Percentiles rank a stretch among this genome's conserved stretches.
Conservation (phyloP, 805 yeast genomes). For the Myxozyma monticola region DNA sequence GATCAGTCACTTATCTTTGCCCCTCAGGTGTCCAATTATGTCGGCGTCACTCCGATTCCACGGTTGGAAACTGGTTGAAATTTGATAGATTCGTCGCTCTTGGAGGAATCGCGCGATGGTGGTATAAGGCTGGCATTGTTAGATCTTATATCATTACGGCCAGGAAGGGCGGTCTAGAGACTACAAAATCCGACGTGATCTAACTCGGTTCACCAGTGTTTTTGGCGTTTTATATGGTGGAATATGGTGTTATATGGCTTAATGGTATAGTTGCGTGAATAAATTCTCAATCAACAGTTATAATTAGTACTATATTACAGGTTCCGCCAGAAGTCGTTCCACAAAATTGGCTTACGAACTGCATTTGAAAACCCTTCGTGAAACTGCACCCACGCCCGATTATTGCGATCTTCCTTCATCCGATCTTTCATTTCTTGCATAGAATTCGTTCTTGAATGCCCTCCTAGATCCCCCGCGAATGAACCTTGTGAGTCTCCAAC, state of each 20-base stretch:
- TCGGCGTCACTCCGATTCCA: conserved; percentile 20
- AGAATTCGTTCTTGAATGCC: conserved; percentile 9
- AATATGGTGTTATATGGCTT: too few species aligned
- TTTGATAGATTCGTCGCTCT: conserved; percentile 13
- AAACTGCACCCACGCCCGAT: conserved; percentile 71
- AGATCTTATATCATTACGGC: conserved; percentile 9
- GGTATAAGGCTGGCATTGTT: conserved; percentile 13
- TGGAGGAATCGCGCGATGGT: conserved; percentile 22
- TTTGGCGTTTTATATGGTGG: too few species aligned
- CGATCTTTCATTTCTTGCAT: conserved; percentile 7
- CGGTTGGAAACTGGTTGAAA: conserved; percentile 5
- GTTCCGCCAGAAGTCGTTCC: conserved; percentile 63
- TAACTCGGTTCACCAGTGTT: too few species aligned
- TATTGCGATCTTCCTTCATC: conserved; percentile 13
- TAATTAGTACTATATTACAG: too few species aligned
- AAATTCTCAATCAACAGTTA: too few species aligned
- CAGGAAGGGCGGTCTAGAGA: too few species aligned
- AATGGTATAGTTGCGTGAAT: too few species aligned
- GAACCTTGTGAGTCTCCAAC: too few species aligned
- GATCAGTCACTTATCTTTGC: conserved; percentile 24
- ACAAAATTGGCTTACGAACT: conserved; percentile 72
- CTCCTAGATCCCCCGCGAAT: too few species aligned
- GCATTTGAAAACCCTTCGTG: conserved; percentile 90
- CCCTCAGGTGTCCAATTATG: conserved; percentile 6
- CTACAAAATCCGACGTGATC: too few species aligned